A percentile compares a stretch with the other conserved stretches of the same genome.
phyloP scores from a whole-genome alignment of 208 protist species.

The Trypanosoma brucei region DNA sequence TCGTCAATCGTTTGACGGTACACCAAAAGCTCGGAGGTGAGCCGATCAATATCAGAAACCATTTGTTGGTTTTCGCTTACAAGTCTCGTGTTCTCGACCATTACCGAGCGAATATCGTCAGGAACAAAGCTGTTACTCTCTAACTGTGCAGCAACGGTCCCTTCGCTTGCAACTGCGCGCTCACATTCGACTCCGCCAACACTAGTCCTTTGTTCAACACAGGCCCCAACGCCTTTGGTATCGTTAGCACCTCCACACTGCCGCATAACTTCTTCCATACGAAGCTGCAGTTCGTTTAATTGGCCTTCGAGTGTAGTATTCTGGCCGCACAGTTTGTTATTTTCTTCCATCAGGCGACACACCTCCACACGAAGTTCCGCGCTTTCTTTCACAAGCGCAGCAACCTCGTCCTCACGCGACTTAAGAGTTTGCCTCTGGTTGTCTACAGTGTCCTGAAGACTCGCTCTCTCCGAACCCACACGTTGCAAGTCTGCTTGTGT shows the following conservation, averaged over 20 bases:
- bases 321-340: conserved; percentile 52
- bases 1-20: conserved; percentile 81
- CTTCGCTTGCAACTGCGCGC: conserved; percentile 39
- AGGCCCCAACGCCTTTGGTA: conserved; percentile 38
- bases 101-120: conserved; percentile 58
- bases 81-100: conserved; percentile 45
- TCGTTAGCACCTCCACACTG: conserved; percentile 39
- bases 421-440: conserved; percentile 64
- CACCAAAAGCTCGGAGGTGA: conserved; percentile 85
- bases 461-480: conserved; percentile 49
- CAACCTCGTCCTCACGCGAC: conserved; percentile 51
- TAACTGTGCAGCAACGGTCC: conserved; percentile 26
- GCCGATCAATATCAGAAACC: conserved; percentile 62
- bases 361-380: conserved; percentile 55
- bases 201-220: conserved; percentile 36
- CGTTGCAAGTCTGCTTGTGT: conserved; percentile 60
- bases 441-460: conserved; percentile 49
- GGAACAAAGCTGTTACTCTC: conserved; percentile 50
- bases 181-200: conserved; percentile 28
- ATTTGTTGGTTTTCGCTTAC: conserved; percentile 35
- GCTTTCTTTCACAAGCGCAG: conserved; percentile 49
- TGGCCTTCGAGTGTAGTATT: conserved; percentile 72
- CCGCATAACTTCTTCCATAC: conserved; percentile 79
- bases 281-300: conserved; percentile 82
- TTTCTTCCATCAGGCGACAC: conserved; percentile 37